Base-by-base conservation (phyloP, 352 stramenopile species). In the Phytopythium helicoides region DNA sequence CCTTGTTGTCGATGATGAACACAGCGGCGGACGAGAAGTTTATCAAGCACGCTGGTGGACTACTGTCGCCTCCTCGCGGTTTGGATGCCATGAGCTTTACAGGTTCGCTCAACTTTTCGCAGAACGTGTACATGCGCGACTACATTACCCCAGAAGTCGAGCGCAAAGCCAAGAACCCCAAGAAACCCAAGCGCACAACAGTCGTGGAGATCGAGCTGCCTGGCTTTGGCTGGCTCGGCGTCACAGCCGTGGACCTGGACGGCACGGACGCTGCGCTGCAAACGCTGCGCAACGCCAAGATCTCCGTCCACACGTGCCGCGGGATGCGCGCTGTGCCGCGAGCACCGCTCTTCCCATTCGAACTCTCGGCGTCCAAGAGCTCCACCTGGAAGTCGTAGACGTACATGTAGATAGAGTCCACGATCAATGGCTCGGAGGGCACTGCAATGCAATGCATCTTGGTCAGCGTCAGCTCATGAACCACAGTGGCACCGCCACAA, bases 161-260 rank as follows among this genome's bases (percentile, higher is more conserved):
- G 46, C 78, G 59, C 28, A 92, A 92, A 54, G 81, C 73, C 48
- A 92, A 94, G 62, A 71, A 78, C 63, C 22, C 46, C 25, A 89
- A 89, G 51, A 87, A 87, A 49, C 73, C 80, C 28, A 93, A 93
- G 62, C 81, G 84, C 16, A 92, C 84, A 25, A 92, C 71, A 3
- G 63, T 85, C 21, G 77, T 92, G 1, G 84, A 94, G 64, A 51
- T 94, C 12, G 82, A 89, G 52, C 56, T 94, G 21, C 80, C 80
- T 42, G 78, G 80, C 45, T 92, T 94, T 59, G 81, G 84, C 16
- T 94, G 84, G 84, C 65, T 92, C 15, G 76, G 71, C 3, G 69
- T 92, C 50, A 92, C 84, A 0, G 77, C 81, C 16, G 76, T 94
- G 9, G 81, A 92, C 54, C 60, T 94, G n/a, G 81, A 94, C 42